Conservation (phyloP, 2,329 filamentous ascomycete species). For the Colletotrichum sojae region DNA sequence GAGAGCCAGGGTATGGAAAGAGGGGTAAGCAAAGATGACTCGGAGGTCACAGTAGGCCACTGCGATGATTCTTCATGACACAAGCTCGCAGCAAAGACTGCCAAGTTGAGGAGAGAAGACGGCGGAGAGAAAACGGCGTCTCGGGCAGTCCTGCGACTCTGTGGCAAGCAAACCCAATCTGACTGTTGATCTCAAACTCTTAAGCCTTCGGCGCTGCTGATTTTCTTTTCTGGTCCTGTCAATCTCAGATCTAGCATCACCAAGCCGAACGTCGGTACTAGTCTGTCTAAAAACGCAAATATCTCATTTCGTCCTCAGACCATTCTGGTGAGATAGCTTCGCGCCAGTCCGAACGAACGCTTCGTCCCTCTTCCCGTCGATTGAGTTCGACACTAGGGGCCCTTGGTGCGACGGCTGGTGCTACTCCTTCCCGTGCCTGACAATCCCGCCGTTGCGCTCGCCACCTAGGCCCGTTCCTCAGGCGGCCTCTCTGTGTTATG, state of each 20-base stretch:
- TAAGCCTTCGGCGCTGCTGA: not conserved
- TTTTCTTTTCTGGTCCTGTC: not conserved
- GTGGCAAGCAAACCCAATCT: not conserved
- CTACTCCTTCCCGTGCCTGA: constrained; percentile 12
- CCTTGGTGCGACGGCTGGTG: constrained; percentile 29
- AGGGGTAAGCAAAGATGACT: constrained; percentile 23
- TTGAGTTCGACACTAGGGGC: constrained; percentile 20
- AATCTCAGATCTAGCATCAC: constrained; percentile 6
- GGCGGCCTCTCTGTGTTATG: not conserved
- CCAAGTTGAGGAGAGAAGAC: not conserved
- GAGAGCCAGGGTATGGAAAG: constrained; percentile 7
- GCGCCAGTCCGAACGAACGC: not conserved
- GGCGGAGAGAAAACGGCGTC: not conserved
- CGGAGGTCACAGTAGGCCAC: not conserved
- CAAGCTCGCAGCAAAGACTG: too few species aligned
- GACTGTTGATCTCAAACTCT: constrained; percentile 5
- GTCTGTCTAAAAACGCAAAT: not conserved
- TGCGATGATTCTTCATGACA: not conserved
- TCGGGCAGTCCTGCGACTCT: not conserved
- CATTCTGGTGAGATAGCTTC: not conserved
- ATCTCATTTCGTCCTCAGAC: not conserved
- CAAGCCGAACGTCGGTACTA: not conserved
- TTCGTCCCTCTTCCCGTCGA: constrained; percentile 1
- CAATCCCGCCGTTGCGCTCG: constrained; percentile 10
- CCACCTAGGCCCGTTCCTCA: not conserved